Percentiles rank a stretch among this genome's conserved stretches.
phyloP scores from a whole-genome alignment of 176 grass and related monocot species.

The Aegilops longissima region DNA sequence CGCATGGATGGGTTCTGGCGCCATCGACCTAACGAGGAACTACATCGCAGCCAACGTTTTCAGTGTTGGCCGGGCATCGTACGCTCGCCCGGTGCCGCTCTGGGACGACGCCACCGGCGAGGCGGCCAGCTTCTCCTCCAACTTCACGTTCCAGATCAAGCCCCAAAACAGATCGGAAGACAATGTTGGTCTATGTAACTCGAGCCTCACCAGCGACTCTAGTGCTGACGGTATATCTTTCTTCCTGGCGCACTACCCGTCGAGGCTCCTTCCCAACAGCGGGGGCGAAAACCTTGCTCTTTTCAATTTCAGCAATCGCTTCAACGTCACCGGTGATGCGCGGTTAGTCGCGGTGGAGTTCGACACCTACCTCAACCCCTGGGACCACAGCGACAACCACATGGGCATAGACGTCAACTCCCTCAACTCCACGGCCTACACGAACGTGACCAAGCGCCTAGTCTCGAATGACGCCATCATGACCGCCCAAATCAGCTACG shows the following conservation, averaged over 20 bases:
- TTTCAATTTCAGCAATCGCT: neutral
- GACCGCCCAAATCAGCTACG: constrained; percentile 16
- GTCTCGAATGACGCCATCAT: neutral
- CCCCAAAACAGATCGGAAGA: neutral
- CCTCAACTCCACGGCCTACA: too few species aligned
- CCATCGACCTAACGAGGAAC: neutral
- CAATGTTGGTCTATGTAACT: neutral
- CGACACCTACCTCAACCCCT: too few species aligned
- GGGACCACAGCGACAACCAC: neutral
- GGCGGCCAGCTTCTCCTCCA: constrained; percentile 30
- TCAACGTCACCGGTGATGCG: neutral
- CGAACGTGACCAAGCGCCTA: neutral
- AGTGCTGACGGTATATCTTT: constrained; percentile 22
- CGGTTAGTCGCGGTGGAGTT: neutral
- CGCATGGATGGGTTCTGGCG: neutral
- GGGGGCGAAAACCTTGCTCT: neutral
- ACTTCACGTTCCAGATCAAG: constrained; percentile 42
- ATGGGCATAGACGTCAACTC: neutral
- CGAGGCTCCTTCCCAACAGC: neutral
- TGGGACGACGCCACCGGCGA: too few species aligned
- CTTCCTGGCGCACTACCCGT: constrained; percentile 19
- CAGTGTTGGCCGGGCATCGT: constrained; percentile 16
- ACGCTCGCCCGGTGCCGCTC: too few species aligned
- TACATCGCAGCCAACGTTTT: fast-evolving
- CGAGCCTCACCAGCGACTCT: neutral